These are phyloP conservation scores for Chrysochromulina parva DNA, from an alignment of 78 protist species.

Conservation along the genomic window DNA sequence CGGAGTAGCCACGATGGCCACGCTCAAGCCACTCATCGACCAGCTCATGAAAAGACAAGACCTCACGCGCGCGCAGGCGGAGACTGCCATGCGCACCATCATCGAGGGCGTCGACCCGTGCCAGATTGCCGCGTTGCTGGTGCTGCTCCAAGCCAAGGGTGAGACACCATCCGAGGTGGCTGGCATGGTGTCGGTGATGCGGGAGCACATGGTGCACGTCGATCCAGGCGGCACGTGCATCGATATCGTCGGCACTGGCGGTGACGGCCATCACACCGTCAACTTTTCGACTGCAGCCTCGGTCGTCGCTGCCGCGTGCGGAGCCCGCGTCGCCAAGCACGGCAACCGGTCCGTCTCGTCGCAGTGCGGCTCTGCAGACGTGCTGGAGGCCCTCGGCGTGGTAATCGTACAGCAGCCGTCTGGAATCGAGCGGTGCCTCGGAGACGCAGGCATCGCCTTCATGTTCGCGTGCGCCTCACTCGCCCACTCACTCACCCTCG, in stretches of 20 bases:
- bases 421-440: not conserved
- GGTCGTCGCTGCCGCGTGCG: not conserved
- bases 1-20: too few species aligned
- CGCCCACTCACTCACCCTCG: too few species aligned
- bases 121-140: slow-evolving; percentile 20
- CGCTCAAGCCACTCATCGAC: not conserved
- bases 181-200: not conserved
- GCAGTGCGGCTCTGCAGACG: not conserved
- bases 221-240: not conserved
- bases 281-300: not conserved
- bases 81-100: not conserved
- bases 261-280: not conserved
- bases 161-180: slow-evolving; percentile 9
- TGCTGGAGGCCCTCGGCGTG: not conserved
- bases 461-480: slow-evolving; percentile 24
- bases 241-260: slow-evolving; percentile 37
- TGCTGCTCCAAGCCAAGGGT: not conserved
- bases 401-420: not conserved
- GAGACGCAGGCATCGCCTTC: not conserved
- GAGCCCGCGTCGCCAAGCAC: not conserved
- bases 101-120: slow-evolving; percentile 5
- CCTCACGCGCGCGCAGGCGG: not conserved
- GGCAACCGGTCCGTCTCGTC: slow-evolving; percentile 16
- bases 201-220: not conserved
- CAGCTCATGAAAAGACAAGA: too few species aligned